Percentiles rank a stretch among this genome's conserved stretches.
Evolutionary conservation across 768 basidiomycete species (phyloP).

Genomic region (Russula compacta): DNA sequence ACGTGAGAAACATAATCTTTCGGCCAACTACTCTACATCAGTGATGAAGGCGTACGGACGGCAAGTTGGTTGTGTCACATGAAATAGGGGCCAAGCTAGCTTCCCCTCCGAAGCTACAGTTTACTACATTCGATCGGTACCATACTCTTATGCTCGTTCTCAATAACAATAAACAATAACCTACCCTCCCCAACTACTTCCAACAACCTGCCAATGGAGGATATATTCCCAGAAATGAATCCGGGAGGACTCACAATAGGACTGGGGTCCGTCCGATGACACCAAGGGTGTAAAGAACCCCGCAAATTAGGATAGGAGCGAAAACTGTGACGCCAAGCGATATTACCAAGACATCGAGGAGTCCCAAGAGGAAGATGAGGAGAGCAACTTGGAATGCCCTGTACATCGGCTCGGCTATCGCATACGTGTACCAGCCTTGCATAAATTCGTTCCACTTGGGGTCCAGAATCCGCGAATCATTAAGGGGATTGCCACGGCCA

Average conservation of each 20-base stretch:
- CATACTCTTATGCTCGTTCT: background rate
- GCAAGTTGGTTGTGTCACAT: too few species aligned
- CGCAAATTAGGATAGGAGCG: background rate
- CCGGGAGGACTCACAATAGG: background rate
- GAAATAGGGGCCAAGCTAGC: too few species aligned
- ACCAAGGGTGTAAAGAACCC: background rate
- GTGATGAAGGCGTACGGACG: too few species aligned
- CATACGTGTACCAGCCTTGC: too few species aligned
- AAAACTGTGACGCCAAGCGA: background rate
- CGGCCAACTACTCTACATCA: too few species aligned
- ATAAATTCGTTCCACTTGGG: background rate
- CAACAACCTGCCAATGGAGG: background rate
- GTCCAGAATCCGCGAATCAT: background rate
- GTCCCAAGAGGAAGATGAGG: background rate
- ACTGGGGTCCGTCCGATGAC: background rate
- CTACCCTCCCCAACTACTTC: background rate
- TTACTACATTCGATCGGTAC: background rate
- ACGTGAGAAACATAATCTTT: too few species aligned
- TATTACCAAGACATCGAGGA: background rate
- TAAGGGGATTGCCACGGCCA: background rate
- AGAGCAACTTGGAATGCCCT: background rate
- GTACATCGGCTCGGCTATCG: background rate
- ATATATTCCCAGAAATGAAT: background rate
- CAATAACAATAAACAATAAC: background rate
- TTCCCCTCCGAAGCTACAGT: too few species aligned